These are phyloP conservation scores for Nakazawaea wyomingensis DNA, from an alignment of 805 yeast genomes.

Conservation along the genomic window DNA sequence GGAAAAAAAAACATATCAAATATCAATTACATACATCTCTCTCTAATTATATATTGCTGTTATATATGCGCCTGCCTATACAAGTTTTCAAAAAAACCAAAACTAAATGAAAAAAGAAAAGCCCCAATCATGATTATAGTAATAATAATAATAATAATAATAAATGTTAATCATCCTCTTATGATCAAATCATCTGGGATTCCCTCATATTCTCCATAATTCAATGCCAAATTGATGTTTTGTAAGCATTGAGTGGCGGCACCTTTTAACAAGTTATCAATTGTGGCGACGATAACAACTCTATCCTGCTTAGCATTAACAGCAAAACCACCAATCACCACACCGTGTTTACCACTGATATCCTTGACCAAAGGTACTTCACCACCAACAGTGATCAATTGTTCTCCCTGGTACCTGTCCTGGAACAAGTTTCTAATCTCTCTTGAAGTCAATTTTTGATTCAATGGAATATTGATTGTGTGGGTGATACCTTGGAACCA, in stretches of 20 bases:
- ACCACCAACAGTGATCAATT: slow-evolving; percentile 77
- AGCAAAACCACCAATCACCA: slow-evolving; percentile 92
- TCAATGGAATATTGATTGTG: slow-evolving; percentile 87
- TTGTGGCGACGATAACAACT: slow-evolving; percentile 91
- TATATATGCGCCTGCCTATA: too few relatives aligned
- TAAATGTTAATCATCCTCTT: slow-evolving; percentile 40
- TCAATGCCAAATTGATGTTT: slow-evolving; percentile 85
- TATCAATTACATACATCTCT: too few relatives aligned
- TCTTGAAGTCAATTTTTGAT: slow-evolving; percentile 64
- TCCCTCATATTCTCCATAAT: slow-evolving; percentile 92
- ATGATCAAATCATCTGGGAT: slow-evolving; percentile 70
- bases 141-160: too few relatives aligned
- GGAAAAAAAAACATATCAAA: too few relatives aligned
- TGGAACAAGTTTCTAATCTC: slow-evolving; percentile 82
- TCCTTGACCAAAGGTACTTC: slow-evolving; percentile 93
- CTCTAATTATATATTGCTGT: too few relatives aligned
- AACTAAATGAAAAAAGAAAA: too few relatives aligned
- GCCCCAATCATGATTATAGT: too few relatives aligned
- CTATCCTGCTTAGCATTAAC: slow-evolving; percentile 85
- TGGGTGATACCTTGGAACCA: slow-evolving; percentile 99
- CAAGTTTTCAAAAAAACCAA: too few relatives aligned
- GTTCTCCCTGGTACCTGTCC: slow-evolving; percentile 83
- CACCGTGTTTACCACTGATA: slow-evolving; percentile 91
- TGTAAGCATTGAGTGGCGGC: slow-evolving; percentile 99
- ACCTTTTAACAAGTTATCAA: slow-evolving; percentile 93